Evolutionary conservation across 441 rosid genomes (phyloP).

Genomic region (Adansonia madagascariensis): DNA sequence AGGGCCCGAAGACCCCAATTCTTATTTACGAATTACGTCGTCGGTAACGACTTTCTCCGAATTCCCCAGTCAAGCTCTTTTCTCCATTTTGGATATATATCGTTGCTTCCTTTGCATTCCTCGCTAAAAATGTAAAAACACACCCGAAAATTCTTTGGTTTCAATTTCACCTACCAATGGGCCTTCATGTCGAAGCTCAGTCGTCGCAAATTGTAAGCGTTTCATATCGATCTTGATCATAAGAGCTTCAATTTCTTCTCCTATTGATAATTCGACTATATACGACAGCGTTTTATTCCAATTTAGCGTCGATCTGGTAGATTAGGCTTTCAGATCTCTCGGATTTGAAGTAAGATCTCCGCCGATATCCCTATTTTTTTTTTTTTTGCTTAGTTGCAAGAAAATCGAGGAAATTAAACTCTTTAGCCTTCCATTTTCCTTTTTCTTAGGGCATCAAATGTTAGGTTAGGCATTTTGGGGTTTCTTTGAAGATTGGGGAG

Average conservation of each 20-base stretch:
- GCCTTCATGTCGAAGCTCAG: background rate
- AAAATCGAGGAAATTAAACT: background rate
- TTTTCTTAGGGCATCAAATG: background rate
- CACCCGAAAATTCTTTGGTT: background rate
- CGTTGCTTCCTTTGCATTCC: background rate
- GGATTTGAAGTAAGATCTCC: constrained; percentile 7
- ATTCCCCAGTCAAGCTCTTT: background rate
- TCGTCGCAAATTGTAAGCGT: background rate
- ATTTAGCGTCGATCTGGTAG: background rate
- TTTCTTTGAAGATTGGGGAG: background rate
- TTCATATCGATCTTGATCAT: background rate
- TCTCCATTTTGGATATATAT: background rate
- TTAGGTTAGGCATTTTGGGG: background rate
- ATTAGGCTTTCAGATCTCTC: background rate
- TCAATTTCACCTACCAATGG: background rate
- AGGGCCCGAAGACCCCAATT: too few species aligned
- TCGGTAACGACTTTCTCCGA: background rate
- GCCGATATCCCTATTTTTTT: background rate
- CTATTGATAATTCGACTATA: background rate
- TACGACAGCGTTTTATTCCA: background rate
- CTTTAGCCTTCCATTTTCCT: background rate
- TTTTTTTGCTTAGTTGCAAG: background rate
- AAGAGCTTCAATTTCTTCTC: background rate
- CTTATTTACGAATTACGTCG: background rate
- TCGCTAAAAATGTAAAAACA: background rate